A percentile compares a stretch with the other conserved stretches of the same genome.
phyloP scores from a whole-genome alignment of 345 rosid species.

The Capsella bursapastoris region DNA sequence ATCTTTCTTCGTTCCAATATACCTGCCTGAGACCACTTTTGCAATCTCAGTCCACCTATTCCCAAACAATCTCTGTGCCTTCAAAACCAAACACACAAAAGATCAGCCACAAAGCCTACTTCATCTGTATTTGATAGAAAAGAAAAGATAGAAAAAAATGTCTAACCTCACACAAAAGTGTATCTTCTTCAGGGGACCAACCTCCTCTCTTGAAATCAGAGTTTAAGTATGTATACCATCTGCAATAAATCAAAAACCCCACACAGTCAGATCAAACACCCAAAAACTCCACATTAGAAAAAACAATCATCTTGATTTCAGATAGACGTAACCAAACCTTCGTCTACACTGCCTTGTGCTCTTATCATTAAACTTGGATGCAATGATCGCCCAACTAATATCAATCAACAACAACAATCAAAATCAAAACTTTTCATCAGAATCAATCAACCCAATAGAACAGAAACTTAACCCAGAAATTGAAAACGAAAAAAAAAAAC shows the following conservation, averaged over 20 bases:
- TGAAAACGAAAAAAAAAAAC: neutral
- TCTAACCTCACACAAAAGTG: conserved; percentile 88
- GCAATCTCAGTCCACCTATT: conserved; percentile 99
- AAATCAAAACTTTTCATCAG: conserved; percentile 17
- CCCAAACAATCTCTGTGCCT: conserved; percentile 95
- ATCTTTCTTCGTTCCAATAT: conserved; percentile 20
- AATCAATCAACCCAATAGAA: conserved; percentile 30
- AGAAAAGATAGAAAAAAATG: neutral
- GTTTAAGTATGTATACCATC: conserved; percentile 97
- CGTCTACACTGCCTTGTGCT: conserved; percentile 97
- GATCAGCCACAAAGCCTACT: conserved; percentile 25
- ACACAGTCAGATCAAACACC: conserved; percentile 34
- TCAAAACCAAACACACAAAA: conserved; percentile 38
- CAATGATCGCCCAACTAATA: conserved; percentile 88
- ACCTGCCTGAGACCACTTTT: conserved; percentile 99
- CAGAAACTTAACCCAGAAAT: neutral
- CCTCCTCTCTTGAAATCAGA: conserved; percentile 99
- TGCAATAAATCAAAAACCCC: conserved; percentile 32
- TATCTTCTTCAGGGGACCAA: conserved; percentile 98
- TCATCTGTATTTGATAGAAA: neutral
- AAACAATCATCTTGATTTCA: neutral
- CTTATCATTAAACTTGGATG: conserved; percentile 89
- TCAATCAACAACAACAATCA: conserved; percentile 23
- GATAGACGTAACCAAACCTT: conserved; percentile 57
- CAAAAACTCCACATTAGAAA: neutral